phyloP scores from a whole-genome alignment of 805 yeast genomes.

The Teunomyces tritomae region DNA sequence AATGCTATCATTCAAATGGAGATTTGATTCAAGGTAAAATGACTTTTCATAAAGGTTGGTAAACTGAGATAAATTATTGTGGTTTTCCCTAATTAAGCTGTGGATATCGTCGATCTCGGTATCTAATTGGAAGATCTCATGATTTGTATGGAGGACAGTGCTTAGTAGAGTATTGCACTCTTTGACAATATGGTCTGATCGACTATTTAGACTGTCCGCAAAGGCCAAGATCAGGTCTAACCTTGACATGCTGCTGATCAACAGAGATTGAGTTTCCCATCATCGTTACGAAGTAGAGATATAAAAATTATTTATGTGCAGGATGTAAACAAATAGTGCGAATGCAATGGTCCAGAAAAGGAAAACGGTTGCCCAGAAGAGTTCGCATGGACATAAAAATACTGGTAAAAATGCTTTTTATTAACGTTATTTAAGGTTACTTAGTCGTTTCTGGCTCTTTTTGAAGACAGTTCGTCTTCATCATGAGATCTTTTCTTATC shows the following conservation, averaged over 20 bases:
- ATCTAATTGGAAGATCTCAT: conserved; percentile 17
- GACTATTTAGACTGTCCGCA: conserved; percentile 30
- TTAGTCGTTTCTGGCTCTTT: conserved; percentile 3
- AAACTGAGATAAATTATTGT: conserved; percentile 21
- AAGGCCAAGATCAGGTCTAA: conserved; percentile 30
- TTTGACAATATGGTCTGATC: conserved; percentile 20
- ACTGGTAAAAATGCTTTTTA: neutral
- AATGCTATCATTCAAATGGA: conserved; percentile 27
- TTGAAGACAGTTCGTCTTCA: conserved; percentile 4
- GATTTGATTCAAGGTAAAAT: conserved; percentile 31
- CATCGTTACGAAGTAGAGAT: neutral
- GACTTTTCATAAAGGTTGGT: conserved; percentile 31
- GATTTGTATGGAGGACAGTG: conserved; percentile 3
- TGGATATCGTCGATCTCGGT: conserved; percentile 26
- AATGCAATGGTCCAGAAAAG: neutral
- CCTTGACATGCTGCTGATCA: conserved; percentile 10
- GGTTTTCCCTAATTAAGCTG: conserved; percentile 22
- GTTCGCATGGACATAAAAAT: neutral
- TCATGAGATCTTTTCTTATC: conserved; percentile 5
- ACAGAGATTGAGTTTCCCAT: neutral
- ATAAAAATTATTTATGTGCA: neutral
- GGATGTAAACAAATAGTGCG: conserved; percentile 2
- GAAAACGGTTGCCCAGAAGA: neutral
- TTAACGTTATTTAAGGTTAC: neutral
- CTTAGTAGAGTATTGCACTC: conserved; percentile 24